Evolutionary conservation across 441 rosid genomes (phyloP), one percentile per base, ranked within the genome.

Genomic region (Geranium incanum): DNA sequence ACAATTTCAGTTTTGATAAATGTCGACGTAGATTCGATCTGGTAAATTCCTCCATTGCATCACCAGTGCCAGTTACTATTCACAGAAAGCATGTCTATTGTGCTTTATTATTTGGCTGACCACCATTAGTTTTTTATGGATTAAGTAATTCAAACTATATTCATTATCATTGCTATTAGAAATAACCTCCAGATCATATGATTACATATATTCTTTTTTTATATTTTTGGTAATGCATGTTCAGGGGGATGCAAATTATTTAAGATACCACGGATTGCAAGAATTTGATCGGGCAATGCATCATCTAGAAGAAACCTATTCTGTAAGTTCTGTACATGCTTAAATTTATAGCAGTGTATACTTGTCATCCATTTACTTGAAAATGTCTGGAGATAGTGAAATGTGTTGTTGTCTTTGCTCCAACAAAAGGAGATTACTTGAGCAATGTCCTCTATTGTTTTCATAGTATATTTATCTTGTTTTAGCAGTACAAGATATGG

Each of bases 281-380:
- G 97, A 95, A 85, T 95, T 95, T 79, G 97, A 95, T 82, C 87
- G 59, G 72, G 96, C 93, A 55, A 95, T 95, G 97, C 99, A 95
- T 76, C 93, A 95, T 80, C 76, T 90, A 59, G 97, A 95, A 78
- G 97, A 79, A 66, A 83, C 70, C 15, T 88, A 89, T 69, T 82
- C 86, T 66, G 99, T 95, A 87, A 88, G 97, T 79, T 75, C 76
- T 68, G 1, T 28, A 66, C 68, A 23, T 60, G 37, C 71, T 68
- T 6, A 59, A 65, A 41, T 55, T 36, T 64, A 59, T 68, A 43
- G 1, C 6, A 13, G 57, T 71, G 36, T 36, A 28, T 28, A 60
- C 36, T 38, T 23, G 33, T 37, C 52, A 69, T 52, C 21, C 60
- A 50, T 50, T 13, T 52, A 3, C 60, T 52, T 52, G n/a, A 52